phyloP scores from a whole-genome alignment of 768 basidiomycete genomes.

The Macrolepiota albuminosa region DNA sequence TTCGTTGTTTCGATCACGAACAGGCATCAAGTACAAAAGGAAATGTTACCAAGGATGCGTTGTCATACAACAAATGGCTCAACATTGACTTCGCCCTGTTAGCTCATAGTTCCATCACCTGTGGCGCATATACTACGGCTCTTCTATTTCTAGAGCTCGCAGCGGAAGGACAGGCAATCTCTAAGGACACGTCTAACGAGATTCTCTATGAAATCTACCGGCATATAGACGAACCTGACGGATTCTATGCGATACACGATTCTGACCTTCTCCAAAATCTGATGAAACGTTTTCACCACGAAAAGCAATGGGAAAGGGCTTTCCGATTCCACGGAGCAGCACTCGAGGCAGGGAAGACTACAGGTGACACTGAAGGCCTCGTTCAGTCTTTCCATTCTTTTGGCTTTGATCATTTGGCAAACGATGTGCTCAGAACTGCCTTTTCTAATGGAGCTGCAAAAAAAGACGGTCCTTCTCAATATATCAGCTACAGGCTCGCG shows the following conservation, averaged over 20 bases:
- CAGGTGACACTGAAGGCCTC: slow-evolving; percentile 55
- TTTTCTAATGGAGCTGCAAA: slow-evolving; percentile 25
- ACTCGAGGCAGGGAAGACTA: slow-evolving; percentile 53
- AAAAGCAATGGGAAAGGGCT: slow-evolving; percentile 88
- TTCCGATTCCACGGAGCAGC: slow-evolving; percentile 87
- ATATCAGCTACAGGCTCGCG: slow-evolving; percentile 73
- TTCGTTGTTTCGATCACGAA: slow-evolving; percentile 62
- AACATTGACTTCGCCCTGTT: slow-evolving; percentile 69
- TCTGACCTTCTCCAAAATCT: slow-evolving; percentile 75
- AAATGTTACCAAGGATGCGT: slow-evolving; percentile 20
- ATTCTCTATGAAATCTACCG: slow-evolving; percentile 90
- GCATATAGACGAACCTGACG: slow-evolving; percentile 96
- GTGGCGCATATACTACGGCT: slow-evolving; percentile 85
- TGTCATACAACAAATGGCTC: slow-evolving; percentile 78
- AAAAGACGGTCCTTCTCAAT: slow-evolving; percentile 27
- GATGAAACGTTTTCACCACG: slow-evolving; percentile 85
- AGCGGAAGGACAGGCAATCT: slow-evolving; percentile 37
- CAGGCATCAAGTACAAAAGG: slow-evolving; percentile 2
- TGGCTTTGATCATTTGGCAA: slow-evolving; percentile 87
- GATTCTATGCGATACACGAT: slow-evolving; percentile 91
- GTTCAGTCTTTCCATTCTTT: slow-evolving; percentile 81
- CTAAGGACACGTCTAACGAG: slow-evolving; percentile 42
- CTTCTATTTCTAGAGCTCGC: slow-evolving; percentile 86
- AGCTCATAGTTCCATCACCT: slow-evolving; percentile 66
- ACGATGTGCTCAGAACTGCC: slow-evolving; percentile 50